Percentiles rank a stretch among this genome's conserved stretches.
Conservation (phyloP, 2,329 filamentous ascomycete genomes). For the Pseudogymnoascus sp. region DNA sequence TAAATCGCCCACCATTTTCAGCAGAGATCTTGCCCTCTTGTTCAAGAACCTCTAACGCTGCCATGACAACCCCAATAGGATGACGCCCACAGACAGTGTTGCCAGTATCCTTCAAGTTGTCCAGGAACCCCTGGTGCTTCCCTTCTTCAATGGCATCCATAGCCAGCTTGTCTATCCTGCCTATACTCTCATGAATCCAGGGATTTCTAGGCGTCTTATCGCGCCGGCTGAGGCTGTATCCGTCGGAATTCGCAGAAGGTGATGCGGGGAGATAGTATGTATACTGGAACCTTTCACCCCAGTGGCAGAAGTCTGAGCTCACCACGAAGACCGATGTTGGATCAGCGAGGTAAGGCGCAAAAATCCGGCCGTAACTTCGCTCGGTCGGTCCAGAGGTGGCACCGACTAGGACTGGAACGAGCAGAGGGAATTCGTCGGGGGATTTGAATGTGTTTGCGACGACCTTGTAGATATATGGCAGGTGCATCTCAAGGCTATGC, state of each 20-base stretch:
- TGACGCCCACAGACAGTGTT: constrained; percentile 95
- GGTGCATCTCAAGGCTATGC: constrained; percentile 93
- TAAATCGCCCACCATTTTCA: constrained; percentile 38
- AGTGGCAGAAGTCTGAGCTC: constrained; percentile 95
- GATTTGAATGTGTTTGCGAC: constrained; percentile 43
- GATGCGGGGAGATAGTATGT: constrained; percentile 60
- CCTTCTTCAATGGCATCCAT: constrained; percentile 81
- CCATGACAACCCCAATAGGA: constrained; percentile 89
- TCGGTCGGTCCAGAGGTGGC: constrained; percentile 60
- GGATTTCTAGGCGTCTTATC: constrained; percentile 32
- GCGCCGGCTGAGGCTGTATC: constrained; percentile 23
- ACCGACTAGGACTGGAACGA: constrained; percentile 83
- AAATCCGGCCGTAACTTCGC: constrained; percentile 55
- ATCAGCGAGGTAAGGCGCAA: constrained; percentile 71
- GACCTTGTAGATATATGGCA: constrained; percentile 85
- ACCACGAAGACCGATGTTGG: constrained; percentile 74
- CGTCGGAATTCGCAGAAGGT: constrained; percentile 26
- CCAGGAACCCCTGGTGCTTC: constrained; percentile 58
- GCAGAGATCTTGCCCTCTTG: constrained; percentile 30
- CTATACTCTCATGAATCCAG: constrained; percentile 78
- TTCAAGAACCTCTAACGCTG: constrained; percentile 61
- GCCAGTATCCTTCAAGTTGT: constrained; percentile 59
- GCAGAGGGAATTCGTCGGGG: constrained; percentile 52
- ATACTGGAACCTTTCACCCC: constrained; percentile 79
- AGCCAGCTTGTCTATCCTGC: constrained; percentile 65